Conservation (phyloP, 2,329 filamentous ascomycete species). For the Dactylellina drechsleri region DNA sequence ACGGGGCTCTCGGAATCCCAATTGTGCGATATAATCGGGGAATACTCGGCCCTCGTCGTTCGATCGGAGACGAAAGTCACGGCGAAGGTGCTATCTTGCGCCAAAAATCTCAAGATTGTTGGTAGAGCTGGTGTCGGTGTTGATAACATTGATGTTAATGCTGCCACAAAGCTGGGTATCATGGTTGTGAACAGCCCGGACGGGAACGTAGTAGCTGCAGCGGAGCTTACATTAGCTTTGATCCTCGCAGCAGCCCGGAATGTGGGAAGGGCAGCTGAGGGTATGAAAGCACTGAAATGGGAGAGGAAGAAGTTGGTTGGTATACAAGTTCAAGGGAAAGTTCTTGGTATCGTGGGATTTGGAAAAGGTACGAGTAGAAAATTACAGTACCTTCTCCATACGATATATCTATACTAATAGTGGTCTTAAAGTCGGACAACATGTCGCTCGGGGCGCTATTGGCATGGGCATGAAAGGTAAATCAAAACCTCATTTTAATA, state of each 20-base stretch:
- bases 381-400: background rate
- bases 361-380: slow-evolving; percentile 71
- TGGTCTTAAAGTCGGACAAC: slow-evolving; percentile 71
- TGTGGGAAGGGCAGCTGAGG: slow-evolving; percentile 71
- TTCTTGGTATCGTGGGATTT: slow-evolving; percentile 78
- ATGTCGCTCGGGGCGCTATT: slow-evolving; percentile 80
- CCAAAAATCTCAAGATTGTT: slow-evolving; percentile 77
- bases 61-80: slow-evolving; percentile 85
- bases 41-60: slow-evolving; percentile 80
- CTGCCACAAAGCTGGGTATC: slow-evolving; percentile 77
- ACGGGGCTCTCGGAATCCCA: slow-evolving; percentile 72
- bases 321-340: slow-evolving; percentile 80
- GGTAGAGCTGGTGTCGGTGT: slow-evolving; percentile 83
- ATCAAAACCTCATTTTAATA: slow-evolving; percentile 1
- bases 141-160: slow-evolving; percentile 81
- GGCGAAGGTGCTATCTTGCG: slow-evolving; percentile 72
- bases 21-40: slow-evolving; percentile 73
- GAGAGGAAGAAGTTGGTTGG: slow-evolving; percentile 79
- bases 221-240: slow-evolving; percentile 79
- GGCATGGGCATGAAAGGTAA: slow-evolving; percentile 75
- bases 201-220: slow-evolving; percentile 82
- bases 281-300: slow-evolving; percentile 69
- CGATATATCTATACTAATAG: background rate
- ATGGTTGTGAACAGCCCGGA: slow-evolving; percentile 82
- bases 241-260: slow-evolving; percentile 79